A percentile compares a stretch with the other conserved stretches of the same genome.
Evolutionary conservation across 225 moss, liverwort and hornwort genomes (phyloP).

Genomic region (Thuidium tamariscinum): DNA sequence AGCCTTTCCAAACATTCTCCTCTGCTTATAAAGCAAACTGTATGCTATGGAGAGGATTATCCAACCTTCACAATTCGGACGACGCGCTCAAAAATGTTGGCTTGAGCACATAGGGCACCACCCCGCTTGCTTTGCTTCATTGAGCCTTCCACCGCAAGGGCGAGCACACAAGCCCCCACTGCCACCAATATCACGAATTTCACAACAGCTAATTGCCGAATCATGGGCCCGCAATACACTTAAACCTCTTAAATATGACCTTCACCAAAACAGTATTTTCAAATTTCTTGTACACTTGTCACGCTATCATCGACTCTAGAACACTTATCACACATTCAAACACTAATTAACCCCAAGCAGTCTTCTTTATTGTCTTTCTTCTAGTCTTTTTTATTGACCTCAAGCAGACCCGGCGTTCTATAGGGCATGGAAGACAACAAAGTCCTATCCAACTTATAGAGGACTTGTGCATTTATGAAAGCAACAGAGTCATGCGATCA

Average conservation of each 20-base stretch:
- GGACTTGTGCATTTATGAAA: not conserved
- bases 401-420: not conserved
- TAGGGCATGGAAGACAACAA: not conserved
- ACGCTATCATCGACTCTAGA: not conserved
- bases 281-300: not conserved
- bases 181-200: slow-evolving; percentile 5
- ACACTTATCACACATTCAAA: not conserved
- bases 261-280: not conserved
- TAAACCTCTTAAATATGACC: not conserved
- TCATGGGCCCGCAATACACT: not conserved
- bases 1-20: not conserved
- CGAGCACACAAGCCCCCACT: slow-evolving; percentile 53
- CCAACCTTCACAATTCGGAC: slow-evolving; percentile 74
- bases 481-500: not conserved
- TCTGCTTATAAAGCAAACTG: not conserved
- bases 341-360: not conserved
- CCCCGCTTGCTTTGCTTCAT: slow-evolving; percentile 39
- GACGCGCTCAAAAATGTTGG: slow-evolving; percentile 91
- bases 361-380: no score
- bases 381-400: no score
- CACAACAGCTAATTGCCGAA: not conserved
- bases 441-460: not conserved
- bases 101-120: slow-evolving; percentile 65
- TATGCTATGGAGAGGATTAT: not conserved
- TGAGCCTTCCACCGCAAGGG: slow-evolving; percentile 47